A percentile compares a stretch with the other conserved stretches of the same genome.
phyloP scores from a whole-genome alignment of 2,329 filamentous ascomycete genomes.

The Aspergillus alliaceus region DNA sequence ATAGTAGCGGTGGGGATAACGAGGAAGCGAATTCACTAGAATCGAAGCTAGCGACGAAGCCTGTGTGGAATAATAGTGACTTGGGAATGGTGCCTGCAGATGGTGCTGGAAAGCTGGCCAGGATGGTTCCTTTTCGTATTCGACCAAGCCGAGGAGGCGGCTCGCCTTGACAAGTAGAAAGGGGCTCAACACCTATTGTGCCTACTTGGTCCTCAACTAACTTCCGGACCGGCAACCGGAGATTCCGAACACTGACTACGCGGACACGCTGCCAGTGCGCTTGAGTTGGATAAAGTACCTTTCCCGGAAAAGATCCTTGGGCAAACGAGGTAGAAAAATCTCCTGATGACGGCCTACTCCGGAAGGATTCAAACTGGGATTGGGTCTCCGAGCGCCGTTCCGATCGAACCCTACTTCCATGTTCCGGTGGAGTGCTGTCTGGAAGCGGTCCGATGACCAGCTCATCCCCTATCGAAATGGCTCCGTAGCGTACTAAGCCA shows the following conservation, averaged over 20 bases:
- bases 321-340: conserved; percentile 36
- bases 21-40: conserved; percentile 53
- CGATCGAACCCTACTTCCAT: conserved; percentile 39
- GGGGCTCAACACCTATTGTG: conserved; percentile 71
- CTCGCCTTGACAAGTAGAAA: conserved; percentile 22
- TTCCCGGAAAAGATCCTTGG: conserved; percentile 33
- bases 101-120: conserved; percentile 63
- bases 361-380: conserved; percentile 22
- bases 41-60: conserved; percentile 70
- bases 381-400: conserved; percentile 20
- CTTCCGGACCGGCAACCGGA: conserved; percentile 76
- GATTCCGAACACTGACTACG: conserved; percentile 82
- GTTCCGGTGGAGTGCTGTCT: conserved; percentile 49
- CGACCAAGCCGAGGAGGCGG: conserved; percentile 34
- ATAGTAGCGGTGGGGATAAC: conserved; percentile 55
- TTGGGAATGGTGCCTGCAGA: conserved; percentile 40
- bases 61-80: conserved; percentile 54
- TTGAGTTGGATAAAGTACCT: conserved; percentile 54
- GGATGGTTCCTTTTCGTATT: conserved; percentile 77
- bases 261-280: conserved; percentile 78
- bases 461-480: conserved; percentile 72
- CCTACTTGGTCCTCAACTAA: conserved; percentile 82
- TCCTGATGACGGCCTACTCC: conserved; percentile 34
- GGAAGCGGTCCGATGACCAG: conserved; percentile 76
- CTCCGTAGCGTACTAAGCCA: conserved; percentile 78